A percentile compares a stretch with the other conserved stretches of the same genome.
Evolutionary conservation across 2,329 filamentous ascomycete genomes (phyloP).

Genomic region (Fusarium cyanostomum): DNA sequence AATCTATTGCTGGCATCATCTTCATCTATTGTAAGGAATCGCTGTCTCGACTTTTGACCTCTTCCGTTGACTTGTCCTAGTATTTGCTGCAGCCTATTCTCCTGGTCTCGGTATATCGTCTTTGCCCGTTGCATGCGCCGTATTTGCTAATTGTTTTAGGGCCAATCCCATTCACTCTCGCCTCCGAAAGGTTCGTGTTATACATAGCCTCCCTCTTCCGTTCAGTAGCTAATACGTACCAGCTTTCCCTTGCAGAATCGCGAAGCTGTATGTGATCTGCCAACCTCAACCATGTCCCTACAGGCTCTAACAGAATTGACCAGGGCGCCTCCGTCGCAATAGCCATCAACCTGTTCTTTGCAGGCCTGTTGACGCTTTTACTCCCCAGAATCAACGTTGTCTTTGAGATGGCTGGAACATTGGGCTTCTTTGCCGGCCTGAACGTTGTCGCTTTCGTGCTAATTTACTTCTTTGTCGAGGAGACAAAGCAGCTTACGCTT

Average conservation of each 20-base stretch:
- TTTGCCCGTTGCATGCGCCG: not conserved
- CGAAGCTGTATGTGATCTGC: slow-evolving; percentile 49
- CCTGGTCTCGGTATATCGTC: slow-evolving; percentile 47
- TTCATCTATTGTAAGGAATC: slow-evolving; percentile 21
- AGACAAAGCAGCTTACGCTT: slow-evolving; percentile 58
- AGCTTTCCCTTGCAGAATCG: slow-evolving; percentile 60
- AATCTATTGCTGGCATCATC: slow-evolving; percentile 18
- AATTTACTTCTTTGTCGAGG: slow-evolving; percentile 58
- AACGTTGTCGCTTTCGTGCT: slow-evolving; percentile 56
- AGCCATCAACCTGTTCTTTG: slow-evolving; percentile 58
- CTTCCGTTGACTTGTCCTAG: slow-evolving; percentile 22
- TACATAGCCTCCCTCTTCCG: accelerated
- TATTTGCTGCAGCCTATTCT: slow-evolving; percentile 55
- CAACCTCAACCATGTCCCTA: accelerated
- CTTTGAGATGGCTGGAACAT: slow-evolving; percentile 46
- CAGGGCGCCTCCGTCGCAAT: slow-evolving; percentile 59
- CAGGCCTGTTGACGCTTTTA: slow-evolving; percentile 56
- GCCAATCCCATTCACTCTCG: slow-evolving; percentile 60
- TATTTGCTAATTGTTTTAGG: not conserved
- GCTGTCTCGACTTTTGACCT: accelerated
- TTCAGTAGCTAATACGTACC: not conserved
- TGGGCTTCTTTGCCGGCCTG: slow-evolving; percentile 56
- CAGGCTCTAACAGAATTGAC: slow-evolving; percentile 19
- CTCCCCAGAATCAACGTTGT: slow-evolving; percentile 47
- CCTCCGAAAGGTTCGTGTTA: slow-evolving; percentile 50